Evolutionary conservation across 2,329 filamentous ascomycete genomes (phyloP).

Genomic region (Hypoxylon sp.): DNA sequence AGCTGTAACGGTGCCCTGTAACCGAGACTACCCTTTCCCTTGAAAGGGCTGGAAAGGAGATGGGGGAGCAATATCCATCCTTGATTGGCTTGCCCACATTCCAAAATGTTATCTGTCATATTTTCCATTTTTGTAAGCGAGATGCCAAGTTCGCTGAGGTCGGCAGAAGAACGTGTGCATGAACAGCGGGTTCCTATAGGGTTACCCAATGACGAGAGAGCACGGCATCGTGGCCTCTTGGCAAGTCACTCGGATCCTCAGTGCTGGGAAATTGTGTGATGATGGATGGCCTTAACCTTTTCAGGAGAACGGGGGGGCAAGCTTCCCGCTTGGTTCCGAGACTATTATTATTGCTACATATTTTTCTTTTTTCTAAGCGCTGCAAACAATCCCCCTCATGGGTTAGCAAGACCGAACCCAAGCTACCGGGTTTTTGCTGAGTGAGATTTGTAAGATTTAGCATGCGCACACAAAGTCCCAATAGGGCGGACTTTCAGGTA

Average conservation of each 20-base stretch:
- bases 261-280: conserved; percentile 35
- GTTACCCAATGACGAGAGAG: conserved; percentile 31
- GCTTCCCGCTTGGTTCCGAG: conserved; percentile 16
- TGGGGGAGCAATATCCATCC: conserved; percentile 1
- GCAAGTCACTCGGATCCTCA: conserved; percentile 30
- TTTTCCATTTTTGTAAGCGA: conserved; percentile 37
- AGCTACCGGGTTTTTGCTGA: conserved; percentile 11
- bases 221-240: conserved; percentile 28
- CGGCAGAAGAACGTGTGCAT: conserved; percentile 35
- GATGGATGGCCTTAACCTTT: conserved; percentile 20
- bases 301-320: conserved; percentile 5
- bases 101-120: conserved; percentile 27
- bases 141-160: conserved; percentile 33
- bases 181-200: conserved; percentile 28
- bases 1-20: conserved; percentile 13
- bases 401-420: conserved; percentile 23
- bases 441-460: conserved; percentile 22
- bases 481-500: conserved; percentile 16
- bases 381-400: conserved; percentile 15
- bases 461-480: conserved; percentile 15
- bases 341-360: no score
- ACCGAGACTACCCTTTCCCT: conserved; percentile 28
- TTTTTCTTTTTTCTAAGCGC: no score
- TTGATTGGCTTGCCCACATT: conserved; percentile 25
- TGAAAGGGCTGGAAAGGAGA: conserved; percentile 10